Conservation (phyloP, 2,329 filamentous ascomycete genomes). For the Cladosporium cucumerinum region DNA sequence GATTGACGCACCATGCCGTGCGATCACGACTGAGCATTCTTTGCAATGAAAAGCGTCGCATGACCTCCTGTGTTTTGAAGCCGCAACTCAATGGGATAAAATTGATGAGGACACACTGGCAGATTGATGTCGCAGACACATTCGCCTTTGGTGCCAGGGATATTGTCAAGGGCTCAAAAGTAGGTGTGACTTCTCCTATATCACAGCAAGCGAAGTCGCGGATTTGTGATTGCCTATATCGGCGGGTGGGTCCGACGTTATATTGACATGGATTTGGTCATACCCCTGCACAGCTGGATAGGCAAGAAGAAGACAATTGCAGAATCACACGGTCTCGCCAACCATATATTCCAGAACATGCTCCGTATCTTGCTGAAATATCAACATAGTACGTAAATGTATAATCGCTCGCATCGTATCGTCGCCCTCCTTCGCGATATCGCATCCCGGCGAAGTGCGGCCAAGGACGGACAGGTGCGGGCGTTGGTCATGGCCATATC, state of each 20-base stretch:
- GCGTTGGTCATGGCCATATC: neutral
- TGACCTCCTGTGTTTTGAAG: neutral
- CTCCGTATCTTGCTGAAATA: neutral
- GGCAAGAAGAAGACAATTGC: neutral
- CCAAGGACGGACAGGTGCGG: conserved; percentile 1
- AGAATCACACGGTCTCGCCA: neutral
- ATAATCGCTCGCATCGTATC: neutral
- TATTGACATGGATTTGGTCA: neutral
- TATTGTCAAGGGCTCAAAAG: neutral
- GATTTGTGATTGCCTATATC: neutral
- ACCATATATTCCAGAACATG: neutral
- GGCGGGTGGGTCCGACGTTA: neutral
- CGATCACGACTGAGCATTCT: neutral
- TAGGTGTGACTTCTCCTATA: neutral
- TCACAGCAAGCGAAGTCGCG: neutral
- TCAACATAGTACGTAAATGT: neutral
- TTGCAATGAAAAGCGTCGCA: neutral
- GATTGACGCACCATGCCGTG: neutral
- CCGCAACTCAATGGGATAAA: neutral
- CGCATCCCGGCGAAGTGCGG: conserved; percentile 14
- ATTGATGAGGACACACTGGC: neutral
- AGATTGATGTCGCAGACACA: neutral
- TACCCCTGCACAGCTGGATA: neutral
- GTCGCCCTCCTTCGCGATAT: neutral
- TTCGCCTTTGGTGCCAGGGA: neutral